Percentiles rank a stretch among this genome's conserved stretches.
Conservation (phyloP, 495 filamentous ascomycete genomes). For the Neurospora sp. region DNA sequence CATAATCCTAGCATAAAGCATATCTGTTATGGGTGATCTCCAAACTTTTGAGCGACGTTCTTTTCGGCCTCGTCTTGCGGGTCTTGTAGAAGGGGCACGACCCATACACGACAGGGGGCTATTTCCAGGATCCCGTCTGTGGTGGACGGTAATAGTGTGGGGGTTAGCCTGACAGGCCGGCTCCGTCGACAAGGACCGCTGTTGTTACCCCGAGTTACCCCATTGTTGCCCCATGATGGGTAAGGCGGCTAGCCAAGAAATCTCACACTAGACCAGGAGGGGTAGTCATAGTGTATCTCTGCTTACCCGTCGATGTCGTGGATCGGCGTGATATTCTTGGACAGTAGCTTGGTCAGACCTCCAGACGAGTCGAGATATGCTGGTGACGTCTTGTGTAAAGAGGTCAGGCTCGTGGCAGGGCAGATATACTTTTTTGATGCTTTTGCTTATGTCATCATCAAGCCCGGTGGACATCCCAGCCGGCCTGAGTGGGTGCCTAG, state of each 20-base stretch:
- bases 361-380: background rate
- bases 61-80: background rate
- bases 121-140: constrained; percentile 13
- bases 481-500: background rate
- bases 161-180: constrained; percentile 21
- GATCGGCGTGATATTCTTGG: background rate
- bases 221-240: background rate
- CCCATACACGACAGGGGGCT: constrained; percentile 9
- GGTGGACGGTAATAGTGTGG: constrained; percentile 23
- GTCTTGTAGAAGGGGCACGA: constrained; percentile 15
- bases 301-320: background rate
- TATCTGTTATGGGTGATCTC: background rate
- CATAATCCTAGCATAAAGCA: no score
- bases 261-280: constrained; percentile 7
- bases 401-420: background rate
- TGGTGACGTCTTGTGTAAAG: background rate
- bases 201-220: constrained; percentile 1
- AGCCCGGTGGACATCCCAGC: background rate
- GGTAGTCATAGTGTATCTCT: constrained; percentile 5
- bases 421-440: background rate
- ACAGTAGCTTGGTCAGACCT: constrained; percentile 1
- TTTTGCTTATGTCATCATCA: background rate
- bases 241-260: constrained; percentile 5
- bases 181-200: constrained; percentile 6
- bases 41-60: background rate